Evolutionary conservation across 768 basidiomycete species (phyloP).

Genomic region (Tephrocybe sp.): DNA sequence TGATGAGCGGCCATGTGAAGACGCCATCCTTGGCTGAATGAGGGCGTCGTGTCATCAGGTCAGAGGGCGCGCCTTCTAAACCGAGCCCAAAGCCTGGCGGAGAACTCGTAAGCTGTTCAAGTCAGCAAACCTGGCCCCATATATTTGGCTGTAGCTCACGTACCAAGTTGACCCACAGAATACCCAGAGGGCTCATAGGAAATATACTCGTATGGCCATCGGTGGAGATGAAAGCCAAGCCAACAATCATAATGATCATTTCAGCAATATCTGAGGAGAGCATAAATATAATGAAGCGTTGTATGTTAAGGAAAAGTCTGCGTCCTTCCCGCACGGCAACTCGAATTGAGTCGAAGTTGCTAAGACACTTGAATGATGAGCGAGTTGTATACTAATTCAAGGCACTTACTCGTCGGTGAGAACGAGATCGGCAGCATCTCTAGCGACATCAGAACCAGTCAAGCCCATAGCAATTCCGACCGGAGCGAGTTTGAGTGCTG

Average conservation of each 20-base stretch:
- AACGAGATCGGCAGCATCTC: constrained; percentile 52
- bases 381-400: not conserved
- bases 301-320: constrained; percentile 55
- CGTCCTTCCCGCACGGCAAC: constrained; percentile 56
- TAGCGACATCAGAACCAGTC: constrained; percentile 54
- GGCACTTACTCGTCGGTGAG: constrained; percentile 47
- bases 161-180: constrained; percentile 54
- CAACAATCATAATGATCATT: constrained; percentile 51
- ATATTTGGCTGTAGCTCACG: constrained; percentile 1
- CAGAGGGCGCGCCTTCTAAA: constrained; percentile 42
- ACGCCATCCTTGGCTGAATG: constrained; percentile 34
- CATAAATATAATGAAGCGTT: constrained; percentile 53
- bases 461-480: constrained; percentile 60
- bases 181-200: constrained; percentile 51
- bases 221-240: constrained; percentile 52
- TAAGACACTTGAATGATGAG: constrained; percentile 6
- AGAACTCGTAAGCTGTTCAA: constrained; percentile 34
- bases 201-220: constrained; percentile 43
- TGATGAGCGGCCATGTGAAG: constrained; percentile 35
- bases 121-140: not conserved
- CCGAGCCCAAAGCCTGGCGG: constrained; percentile 58
- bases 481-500: constrained; percentile 51
- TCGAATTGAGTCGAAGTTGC: constrained; percentile 60
- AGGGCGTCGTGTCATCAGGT: constrained; percentile 49
- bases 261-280: constrained; percentile 53